A percentile compares a stretch with the other conserved stretches of the same genome.
These are phyloP conservation scores for Camelina neglecta DNA, from an alignment of 345 rosid species.

Conservation along the genomic window DNA sequence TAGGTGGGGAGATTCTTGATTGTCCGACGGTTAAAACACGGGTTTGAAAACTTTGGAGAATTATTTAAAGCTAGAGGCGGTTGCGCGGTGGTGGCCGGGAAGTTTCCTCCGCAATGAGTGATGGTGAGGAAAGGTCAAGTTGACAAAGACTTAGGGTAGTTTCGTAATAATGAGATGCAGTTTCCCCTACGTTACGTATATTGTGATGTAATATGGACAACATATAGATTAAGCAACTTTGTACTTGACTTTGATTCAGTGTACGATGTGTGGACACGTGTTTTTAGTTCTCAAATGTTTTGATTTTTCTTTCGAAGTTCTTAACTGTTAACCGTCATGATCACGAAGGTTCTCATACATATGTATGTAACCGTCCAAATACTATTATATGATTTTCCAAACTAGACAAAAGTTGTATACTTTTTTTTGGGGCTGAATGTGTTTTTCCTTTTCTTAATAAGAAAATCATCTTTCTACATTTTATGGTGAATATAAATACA, in stretches of 20 bases:
- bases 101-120: constrained; percentile 33
- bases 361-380: background rate
- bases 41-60: constrained; percentile 26
- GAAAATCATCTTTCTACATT: background rate
- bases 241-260: no score
- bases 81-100: constrained; percentile 44
- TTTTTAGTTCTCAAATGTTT: no score
- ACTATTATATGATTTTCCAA: background rate
- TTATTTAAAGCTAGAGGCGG: constrained; percentile 37
- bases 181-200: background rate
- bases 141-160: constrained; percentile 14
- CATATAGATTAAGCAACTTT: background rate
- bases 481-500: no score
- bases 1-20: constrained; percentile 2
- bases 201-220: background rate
- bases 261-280: no score
- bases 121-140: constrained; percentile 24
- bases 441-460: no score
- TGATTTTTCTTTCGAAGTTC: no score
- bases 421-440: background rate
- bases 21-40: constrained; percentile 37
- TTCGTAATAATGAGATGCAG: background rate
- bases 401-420: background rate
- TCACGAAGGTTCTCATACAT: no score
- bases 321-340: no score